Evolutionary conservation across 2,329 filamentous ascomycete genomes (phyloP), one percentile per base, ranked within the genome.

Genomic region (Fusarium citri): DNA sequence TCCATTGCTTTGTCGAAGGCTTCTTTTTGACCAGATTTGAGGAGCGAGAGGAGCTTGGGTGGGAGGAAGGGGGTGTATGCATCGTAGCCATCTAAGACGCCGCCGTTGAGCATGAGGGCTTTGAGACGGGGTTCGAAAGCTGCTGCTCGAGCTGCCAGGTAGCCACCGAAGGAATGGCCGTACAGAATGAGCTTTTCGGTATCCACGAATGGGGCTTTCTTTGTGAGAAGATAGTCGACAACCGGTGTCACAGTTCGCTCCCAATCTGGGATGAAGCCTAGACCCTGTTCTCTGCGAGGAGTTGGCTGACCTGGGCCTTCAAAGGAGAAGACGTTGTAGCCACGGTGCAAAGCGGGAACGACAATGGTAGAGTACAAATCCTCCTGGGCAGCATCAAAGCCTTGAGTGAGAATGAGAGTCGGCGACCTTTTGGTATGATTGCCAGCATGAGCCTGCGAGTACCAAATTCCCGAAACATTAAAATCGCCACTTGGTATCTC

Each of bases 391-490:
- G 59, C 60, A 7, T 71, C 68, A 5, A 55, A 71, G 1, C 68
- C 68, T 16, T 71, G 50, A 0, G 53, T 60, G 1, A 71, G 18
- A 7, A 71, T 54, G 4, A 71, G 14, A 0, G 68, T 71, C 0
- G 68, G 68, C 0, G 41, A 8, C 2, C 12, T 43, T 15, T 62
- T 47, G 53, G 23, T 60, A 4, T 12, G 22, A n/a, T 56, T 45
- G 1, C 25, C 41, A 6, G 42, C 62, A 41, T 40, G 61, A 4
- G 51, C 65, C 51, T 59, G 50, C 5, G 70, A 57, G 53, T 77
- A 82, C 69, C 76, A 83, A 40, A 82, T 80, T 1, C 76, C 78
- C 1, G 78, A 74, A 8, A 83, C 72, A 8, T 74, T 73, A 49
- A 83, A 81, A 25, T 74, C 56, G 8, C 68, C 50, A 4, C 30